Conservation (phyloP, 306 rosid species). For the Begonia loranthoides region DNA sequence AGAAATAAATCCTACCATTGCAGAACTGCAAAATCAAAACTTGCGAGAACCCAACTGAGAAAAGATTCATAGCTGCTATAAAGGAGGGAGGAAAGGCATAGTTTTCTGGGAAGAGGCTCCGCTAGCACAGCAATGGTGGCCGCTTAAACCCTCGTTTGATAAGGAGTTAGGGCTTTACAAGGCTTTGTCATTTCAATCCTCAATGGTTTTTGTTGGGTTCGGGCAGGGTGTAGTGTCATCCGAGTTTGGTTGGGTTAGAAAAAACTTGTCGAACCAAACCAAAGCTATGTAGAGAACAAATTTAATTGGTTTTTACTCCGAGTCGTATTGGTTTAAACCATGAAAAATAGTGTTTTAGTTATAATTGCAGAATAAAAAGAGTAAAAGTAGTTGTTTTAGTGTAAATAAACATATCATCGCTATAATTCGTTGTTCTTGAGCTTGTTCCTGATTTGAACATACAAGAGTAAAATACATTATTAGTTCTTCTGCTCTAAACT, state of each 20-base stretch:
- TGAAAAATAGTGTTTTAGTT: no score
- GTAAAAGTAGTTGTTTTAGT: no score
- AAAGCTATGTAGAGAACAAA: no score
- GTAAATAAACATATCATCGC: no score
- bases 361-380: no score
- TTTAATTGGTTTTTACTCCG: no score
- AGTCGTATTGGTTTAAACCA: no score
- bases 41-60: neutral
- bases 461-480: no score
- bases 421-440: no score
- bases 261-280: no score
- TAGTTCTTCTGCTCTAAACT: no score
- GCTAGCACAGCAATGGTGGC: conserved; percentile 2
- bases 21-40: neutral
- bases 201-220: neutral
- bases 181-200: neutral
- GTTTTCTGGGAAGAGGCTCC: conserved; percentile 3
- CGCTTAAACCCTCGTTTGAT: conserved; percentile 25
- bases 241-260: neutral
- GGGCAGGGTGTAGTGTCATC: neutral
- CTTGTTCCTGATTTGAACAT: no score
- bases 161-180: conserved; percentile 17
- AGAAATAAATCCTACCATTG: conserved; percentile 26
- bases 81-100: neutral
- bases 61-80: conserved; percentile 12